Evolutionary conservation across 1,284 basidiomycete genomes (phyloP).

Genomic region (Meira nashicola): DNA sequence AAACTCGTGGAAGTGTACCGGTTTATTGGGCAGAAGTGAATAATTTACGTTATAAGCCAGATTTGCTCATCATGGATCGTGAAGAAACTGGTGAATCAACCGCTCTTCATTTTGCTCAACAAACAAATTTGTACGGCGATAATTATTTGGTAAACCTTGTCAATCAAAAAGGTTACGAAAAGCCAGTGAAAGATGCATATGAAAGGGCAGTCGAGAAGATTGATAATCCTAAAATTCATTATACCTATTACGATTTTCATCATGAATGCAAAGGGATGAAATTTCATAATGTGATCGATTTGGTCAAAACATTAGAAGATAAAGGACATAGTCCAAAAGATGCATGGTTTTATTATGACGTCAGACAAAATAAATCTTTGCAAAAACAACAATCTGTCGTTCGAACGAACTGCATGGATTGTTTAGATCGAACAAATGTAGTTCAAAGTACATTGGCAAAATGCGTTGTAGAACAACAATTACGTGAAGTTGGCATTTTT

Average conservation of each 20-base stretch:
- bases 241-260: slow-evolving; percentile 98
- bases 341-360: slow-evolving; percentile 58
- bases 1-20: slow-evolving; percentile 88
- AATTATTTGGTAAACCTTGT: slow-evolving; percentile 85
- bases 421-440: slow-evolving; percentile 85
- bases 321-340: slow-evolving; percentile 65
- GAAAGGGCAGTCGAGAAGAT: slow-evolving; percentile 68
- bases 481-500: slow-evolving; percentile 58
- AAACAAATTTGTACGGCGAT: slow-evolving; percentile 72
- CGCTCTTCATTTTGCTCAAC: slow-evolving; percentile 70
- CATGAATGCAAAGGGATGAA: slow-evolving; percentile 91
- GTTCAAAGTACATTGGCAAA: slow-evolving; percentile 61
- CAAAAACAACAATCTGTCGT: slow-evolving; percentile 55
- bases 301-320: slow-evolving; percentile 70
- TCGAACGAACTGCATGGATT: slow-evolving; percentile 71
- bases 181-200: slow-evolving; percentile 91
- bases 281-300: slow-evolving; percentile 82
- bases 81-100: slow-evolving; percentile 75
- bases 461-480: slow-evolving; percentile 63
- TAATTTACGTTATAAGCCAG: slow-evolving; percentile 92
- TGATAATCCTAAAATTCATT: slow-evolving; percentile 67
- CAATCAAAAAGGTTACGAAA: slow-evolving; percentile 90
- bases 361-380: slow-evolving; percentile 9
- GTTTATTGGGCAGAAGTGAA: slow-evolving; percentile 97
- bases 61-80: slow-evolving; percentile 90